A percentile compares a stretch with the other conserved stretches of the same genome.
These are phyloP conservation scores for Aureobasidium sp. DNA, from an alignment of 2,329 filamentous ascomycete genomes.

Conservation along the genomic window DNA sequence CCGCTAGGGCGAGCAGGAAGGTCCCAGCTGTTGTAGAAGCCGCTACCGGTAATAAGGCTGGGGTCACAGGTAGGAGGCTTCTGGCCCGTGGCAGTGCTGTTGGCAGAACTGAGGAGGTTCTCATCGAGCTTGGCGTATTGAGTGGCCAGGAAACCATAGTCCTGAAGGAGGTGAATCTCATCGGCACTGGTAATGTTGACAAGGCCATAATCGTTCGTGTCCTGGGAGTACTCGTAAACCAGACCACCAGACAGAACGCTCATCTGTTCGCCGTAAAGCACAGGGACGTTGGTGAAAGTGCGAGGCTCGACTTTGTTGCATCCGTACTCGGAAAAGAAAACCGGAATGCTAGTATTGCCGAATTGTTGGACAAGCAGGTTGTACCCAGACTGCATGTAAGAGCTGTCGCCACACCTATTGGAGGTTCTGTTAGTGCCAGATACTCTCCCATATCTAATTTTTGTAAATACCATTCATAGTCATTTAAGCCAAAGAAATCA, in stretches of 20 bases:
- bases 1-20: conserved; percentile 60
- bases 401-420: conserved; percentile 53
- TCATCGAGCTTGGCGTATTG: conserved; percentile 69
- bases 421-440: too few species aligned
- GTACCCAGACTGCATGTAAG: conserved; percentile 53
- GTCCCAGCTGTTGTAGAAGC: conserved; percentile 69
- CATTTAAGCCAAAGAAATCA: conserved; percentile 68
- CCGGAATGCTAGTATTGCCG: conserved; percentile 53
- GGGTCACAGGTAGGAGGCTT: conserved; percentile 55
- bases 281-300: conserved; percentile 47
- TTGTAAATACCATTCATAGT: conserved; percentile 50
- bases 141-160: conserved; percentile 58
- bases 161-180: conserved; percentile 32
- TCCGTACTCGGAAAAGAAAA: conserved; percentile 66
- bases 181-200: conserved; percentile 34
- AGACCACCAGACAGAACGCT: conserved; percentile 63
- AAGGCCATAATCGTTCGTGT: conserved; percentile 49
- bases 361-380: conserved; percentile 56
- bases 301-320: conserved; percentile 13
- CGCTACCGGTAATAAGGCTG: conserved; percentile 56
- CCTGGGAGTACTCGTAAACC: conserved; percentile 70
- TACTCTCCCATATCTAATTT: not conserved
- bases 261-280: conserved; percentile 64
- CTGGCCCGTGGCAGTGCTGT: conserved; percentile 46
- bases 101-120: conserved; percentile 53